Evolutionary conservation across 495 filamentous ascomycete genomes (phyloP).

Genomic region (Amniculicola lignicola): DNA sequence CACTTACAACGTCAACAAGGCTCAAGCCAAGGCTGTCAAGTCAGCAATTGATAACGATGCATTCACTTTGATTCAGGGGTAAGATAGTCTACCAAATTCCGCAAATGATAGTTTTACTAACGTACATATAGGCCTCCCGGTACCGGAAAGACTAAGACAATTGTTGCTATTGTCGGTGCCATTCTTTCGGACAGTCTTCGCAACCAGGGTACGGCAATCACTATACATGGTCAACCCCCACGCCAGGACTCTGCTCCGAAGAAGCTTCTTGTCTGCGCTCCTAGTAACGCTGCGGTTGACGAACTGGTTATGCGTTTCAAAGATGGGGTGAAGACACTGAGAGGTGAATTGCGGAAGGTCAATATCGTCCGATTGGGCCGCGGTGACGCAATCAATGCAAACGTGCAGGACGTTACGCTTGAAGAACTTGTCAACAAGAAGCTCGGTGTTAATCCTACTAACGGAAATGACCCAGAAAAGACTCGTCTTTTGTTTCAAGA

Average conservation of each 20-base stretch:
- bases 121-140: constrained; percentile 66
- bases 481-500: constrained; percentile 77
- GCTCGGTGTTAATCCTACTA: constrained; percentile 53
- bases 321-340: constrained; percentile 73
- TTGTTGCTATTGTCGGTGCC: constrained; percentile 91
- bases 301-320: constrained; percentile 93
- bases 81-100: constrained; percentile 27
- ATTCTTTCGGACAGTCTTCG: constrained; percentile 63
- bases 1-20: constrained; percentile 79
- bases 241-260: constrained; percentile 47
- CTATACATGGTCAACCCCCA: constrained; percentile 25
- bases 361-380: constrained; percentile 88
- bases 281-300: constrained; percentile 95
- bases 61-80: constrained; percentile 93
- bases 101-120: constrained; percentile 1
- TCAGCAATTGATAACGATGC: constrained; percentile 92
- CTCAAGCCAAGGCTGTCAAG: constrained; percentile 88
- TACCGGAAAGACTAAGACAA: constrained; percentile 97
- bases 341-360: constrained; percentile 67
- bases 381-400: constrained; percentile 86
- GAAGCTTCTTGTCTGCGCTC: constrained; percentile 92
- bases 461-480: constrained; percentile 50
- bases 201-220: constrained; percentile 31
- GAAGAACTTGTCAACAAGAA: constrained; percentile 83
- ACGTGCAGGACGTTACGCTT: constrained; percentile 86